Conservation (phyloP, 352 stramenopile species). For the Globisporangium spiculum region DNA sequence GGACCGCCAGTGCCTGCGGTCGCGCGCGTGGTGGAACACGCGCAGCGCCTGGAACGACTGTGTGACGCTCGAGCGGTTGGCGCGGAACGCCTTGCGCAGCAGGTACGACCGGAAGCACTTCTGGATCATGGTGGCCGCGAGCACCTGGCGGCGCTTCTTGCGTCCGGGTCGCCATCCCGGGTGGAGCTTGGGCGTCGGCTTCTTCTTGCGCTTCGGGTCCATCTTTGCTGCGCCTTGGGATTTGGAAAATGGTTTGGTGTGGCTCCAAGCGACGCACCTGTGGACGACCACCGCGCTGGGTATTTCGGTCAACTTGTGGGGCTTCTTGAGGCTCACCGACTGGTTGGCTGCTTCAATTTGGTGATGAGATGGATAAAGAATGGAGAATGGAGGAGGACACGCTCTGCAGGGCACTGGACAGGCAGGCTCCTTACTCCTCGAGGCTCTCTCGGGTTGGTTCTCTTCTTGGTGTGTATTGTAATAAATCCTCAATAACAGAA, state of each 20-base stretch:
- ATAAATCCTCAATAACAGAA: neutral
- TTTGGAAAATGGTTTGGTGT: neutral
- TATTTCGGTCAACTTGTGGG: neutral
- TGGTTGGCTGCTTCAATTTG: neutral
- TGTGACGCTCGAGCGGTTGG: slow-evolving; percentile 33
- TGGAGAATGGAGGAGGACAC: neutral
- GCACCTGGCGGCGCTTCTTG: slow-evolving; percentile 35
- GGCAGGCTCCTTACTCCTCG: neutral
- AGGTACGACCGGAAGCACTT: slow-evolving; percentile 57
- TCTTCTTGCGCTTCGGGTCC: slow-evolving; percentile 25
- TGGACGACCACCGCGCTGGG: neutral
- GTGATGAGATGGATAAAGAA: neutral
- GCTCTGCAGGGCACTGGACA: neutral
- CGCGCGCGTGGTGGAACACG: slow-evolving; percentile 49
- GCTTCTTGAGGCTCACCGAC: neutral
- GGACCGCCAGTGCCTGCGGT: slow-evolving; percentile 48
- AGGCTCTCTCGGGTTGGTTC: neutral
- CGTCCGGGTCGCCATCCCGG: slow-evolving; percentile 47
- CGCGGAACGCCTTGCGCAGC: slow-evolving; percentile 54
- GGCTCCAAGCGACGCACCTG: neutral
- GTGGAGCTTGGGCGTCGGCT: slow-evolving; percentile 49
- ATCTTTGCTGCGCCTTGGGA: neutral
- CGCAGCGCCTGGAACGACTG: slow-evolving; percentile 51
- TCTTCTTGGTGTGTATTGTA: neutral
- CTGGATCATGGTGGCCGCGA: slow-evolving; percentile 73